Conservation (phyloP, 192 early-diverging fungal species). For the Coemansia sp. region DNA sequence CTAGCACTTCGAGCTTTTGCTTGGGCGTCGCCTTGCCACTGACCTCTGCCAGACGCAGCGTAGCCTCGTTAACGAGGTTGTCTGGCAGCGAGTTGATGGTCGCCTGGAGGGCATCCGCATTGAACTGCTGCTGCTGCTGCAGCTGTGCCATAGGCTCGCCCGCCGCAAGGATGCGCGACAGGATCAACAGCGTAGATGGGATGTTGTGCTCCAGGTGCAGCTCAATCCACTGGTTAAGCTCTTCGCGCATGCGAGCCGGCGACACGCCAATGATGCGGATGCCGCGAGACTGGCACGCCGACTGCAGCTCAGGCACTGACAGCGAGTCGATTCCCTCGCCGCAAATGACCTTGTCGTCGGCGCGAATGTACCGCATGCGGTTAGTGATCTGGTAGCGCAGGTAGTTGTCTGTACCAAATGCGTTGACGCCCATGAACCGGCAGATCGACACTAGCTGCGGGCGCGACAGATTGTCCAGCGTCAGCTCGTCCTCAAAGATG, state of each 20-base stretch:
- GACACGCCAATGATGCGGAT: constrained; percentile 87
- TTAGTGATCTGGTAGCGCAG: constrained; percentile 90
- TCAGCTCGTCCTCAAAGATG: constrained; percentile 92
- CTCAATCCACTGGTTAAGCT: constrained; percentile 93
- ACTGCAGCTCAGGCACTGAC: constrained; percentile 85
- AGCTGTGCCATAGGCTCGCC: constrained; percentile 79
- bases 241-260: constrained; percentile 83
- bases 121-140: constrained; percentile 57
- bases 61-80: constrained; percentile 85
- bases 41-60: constrained; percentile 82
- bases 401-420: constrained; percentile 98
- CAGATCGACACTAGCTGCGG: constrained; percentile 95
- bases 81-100: constrained; percentile 90
- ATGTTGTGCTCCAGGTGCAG: constrained; percentile 91
- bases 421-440: constrained; percentile 92
- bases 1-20: constrained; percentile 90
- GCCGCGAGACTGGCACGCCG: constrained; percentile 85
- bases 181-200: constrained; percentile 85
- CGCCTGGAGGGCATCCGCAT: constrained; percentile 86
- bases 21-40: constrained; percentile 89
- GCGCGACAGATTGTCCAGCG: constrained; percentile 88
- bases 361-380: constrained; percentile 80
- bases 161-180: constrained; percentile 84
- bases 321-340: constrained; percentile 87
- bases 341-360: constrained; percentile 87